Conservation (phyloP, 768 basidiomycete species). For the Lactarius akahatsu region DNA sequence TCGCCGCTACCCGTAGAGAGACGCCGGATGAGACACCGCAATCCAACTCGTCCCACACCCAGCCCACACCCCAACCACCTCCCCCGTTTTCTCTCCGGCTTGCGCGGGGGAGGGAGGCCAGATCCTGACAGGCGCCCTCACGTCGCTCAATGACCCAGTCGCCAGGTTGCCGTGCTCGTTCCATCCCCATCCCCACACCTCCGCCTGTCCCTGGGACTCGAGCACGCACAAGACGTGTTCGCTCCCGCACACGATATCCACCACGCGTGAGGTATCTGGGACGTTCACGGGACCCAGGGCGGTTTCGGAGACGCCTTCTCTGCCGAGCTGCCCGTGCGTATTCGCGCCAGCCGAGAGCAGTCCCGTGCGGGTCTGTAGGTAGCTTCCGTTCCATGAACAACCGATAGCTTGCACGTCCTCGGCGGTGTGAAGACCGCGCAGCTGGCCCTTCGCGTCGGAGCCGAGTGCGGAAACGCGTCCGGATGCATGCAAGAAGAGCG, state of each 20-base stretch:
- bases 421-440: conserved; percentile 40
- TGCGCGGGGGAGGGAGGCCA: conserved; percentile 45
- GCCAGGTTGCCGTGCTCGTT: conserved; percentile 98
- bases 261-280: conserved; percentile 31
- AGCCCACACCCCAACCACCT: conserved; percentile 40
- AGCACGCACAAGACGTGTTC: conserved; percentile 67
- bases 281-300: conserved; percentile 36
- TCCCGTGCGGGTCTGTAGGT: conserved; percentile 37
- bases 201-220: conserved; percentile 23
- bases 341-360: conserved; percentile 55
- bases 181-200: conserved; percentile 92
- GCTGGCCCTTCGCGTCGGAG: conserved; percentile 69
- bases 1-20: background rate
- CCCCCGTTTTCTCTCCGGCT: background rate
- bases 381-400: conserved; percentile 85
- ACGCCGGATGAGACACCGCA: conserved; percentile 9
- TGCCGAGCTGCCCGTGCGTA: conserved; percentile 66
- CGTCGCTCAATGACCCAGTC: conserved; percentile 56
- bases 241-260: conserved; percentile 59
- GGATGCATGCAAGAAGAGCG: conserved; percentile 44
- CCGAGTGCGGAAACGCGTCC: conserved; percentile 57
- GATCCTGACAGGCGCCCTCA: conserved; percentile 48
- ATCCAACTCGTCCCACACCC: conserved; percentile 58
- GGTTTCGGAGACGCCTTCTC: conserved; percentile 25
- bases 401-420: conserved; percentile 39